Evolutionary conservation across 257 asterid genomes (phyloP).

Genomic region (Jasminum sambac): DNA sequence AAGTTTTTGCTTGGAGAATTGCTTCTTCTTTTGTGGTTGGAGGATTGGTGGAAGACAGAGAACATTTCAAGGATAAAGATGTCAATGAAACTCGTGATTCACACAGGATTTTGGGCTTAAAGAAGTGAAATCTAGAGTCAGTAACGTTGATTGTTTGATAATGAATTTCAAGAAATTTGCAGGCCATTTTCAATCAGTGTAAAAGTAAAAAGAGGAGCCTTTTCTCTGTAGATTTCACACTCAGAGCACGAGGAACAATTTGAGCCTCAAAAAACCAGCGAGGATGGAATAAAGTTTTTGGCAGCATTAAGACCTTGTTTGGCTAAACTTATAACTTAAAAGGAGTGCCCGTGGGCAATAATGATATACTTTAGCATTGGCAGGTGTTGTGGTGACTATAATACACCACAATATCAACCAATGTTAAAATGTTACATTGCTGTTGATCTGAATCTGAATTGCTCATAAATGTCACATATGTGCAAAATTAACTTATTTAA

Average conservation of each 20-base stretch:
- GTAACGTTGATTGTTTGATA: slow-evolving; percentile 29
- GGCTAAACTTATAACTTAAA: too few species aligned
- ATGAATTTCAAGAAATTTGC: slow-evolving; percentile 35
- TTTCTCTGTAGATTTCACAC: neutral
- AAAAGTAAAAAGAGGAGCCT: neutral
- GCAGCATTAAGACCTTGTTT: neutral
- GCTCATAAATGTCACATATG: neutral
- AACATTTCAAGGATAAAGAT: slow-evolving; percentile 33
- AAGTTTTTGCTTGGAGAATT: slow-evolving; percentile 72
- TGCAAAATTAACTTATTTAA: neutral
- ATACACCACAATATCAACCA: too few species aligned
- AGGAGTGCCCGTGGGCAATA: too few species aligned
- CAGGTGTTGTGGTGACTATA: too few species aligned
- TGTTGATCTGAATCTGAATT: too few species aligned
- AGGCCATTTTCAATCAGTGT: slow-evolving; percentile 38
- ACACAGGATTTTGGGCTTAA: slow-evolving; percentile 16
- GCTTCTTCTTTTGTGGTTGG: slow-evolving; percentile 83
- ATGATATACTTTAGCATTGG: too few species aligned
- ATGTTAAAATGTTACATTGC: too few species aligned
- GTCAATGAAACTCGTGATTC: slow-evolving; percentile 32
- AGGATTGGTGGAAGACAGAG: slow-evolving; percentile 61
- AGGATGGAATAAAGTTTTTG: neutral
- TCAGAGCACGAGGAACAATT: neutral
- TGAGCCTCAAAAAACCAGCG: slow-evolving; percentile 10
- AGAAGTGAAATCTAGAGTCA: slow-evolving; percentile 18